Evolutionary conservation across 2,329 filamentous ascomycete genomes (phyloP).

Genomic region (Macrophomina phaseolina): DNA sequence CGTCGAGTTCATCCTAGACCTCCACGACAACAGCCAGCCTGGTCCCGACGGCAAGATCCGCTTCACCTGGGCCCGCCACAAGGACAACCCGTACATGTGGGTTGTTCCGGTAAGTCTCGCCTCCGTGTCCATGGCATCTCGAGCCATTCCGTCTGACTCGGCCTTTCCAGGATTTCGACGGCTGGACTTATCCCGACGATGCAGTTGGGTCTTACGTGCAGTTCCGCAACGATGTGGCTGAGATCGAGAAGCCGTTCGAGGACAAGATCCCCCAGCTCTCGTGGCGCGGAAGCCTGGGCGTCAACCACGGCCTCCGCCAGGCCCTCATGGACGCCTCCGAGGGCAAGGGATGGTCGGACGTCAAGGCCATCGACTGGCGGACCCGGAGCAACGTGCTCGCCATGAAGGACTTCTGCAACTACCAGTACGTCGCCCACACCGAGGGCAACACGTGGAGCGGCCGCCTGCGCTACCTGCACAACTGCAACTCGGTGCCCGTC

Average conservation of each 20-base stretch:
- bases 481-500: slow-evolving; percentile 52
- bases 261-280: slow-evolving; percentile 35
- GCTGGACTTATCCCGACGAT: slow-evolving; percentile 12
- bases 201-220: slow-evolving; percentile 18
- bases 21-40: slow-evolving; percentile 24
- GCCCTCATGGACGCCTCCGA: slow-evolving; percentile 34
- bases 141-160: background rate
- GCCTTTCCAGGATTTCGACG: background rate
- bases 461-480: slow-evolving; percentile 43
- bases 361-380: slow-evolving; percentile 32
- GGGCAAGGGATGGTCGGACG: slow-evolving; percentile 37
- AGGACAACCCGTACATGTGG: slow-evolving; percentile 21
- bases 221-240: slow-evolving; percentile 5
- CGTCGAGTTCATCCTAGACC: slow-evolving; percentile 25
- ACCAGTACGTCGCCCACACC: slow-evolving; percentile 32
- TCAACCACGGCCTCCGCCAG: slow-evolving; percentile 35
- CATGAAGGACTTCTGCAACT: slow-evolving; percentile 36
- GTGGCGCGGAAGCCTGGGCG: slow-evolving; percentile 42
- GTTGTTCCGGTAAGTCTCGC: slow-evolving; percentile 7
- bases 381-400: slow-evolving; percentile 29
- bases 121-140: too few relatives aligned
- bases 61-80: slow-evolving; percentile 23
- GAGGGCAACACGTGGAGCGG: slow-evolving; percentile 41
- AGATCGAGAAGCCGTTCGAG: slow-evolving; percentile 31
- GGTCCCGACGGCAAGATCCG: slow-evolving; percentile 14